phyloP scores from a whole-genome alignment of 208 protist genomes.

The Leptomonas seymouri region DNA sequence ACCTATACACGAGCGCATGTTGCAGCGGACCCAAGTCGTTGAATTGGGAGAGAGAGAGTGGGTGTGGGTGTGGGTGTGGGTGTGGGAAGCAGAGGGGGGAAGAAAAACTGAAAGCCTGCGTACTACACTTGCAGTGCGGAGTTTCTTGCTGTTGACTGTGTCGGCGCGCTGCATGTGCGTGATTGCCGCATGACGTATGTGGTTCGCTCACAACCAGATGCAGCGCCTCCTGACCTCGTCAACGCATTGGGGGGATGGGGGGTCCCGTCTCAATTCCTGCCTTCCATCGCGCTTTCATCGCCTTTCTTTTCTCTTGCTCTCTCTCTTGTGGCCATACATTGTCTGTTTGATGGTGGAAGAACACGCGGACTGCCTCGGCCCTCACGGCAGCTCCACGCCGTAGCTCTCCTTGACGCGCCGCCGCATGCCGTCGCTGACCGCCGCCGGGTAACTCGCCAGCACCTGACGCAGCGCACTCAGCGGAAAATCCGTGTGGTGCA shows the following conservation, averaged over 20 bases:
- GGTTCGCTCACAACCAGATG: no score
- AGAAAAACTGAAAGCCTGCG: no score
- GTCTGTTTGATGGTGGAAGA: neutral
- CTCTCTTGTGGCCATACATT: conserved; percentile 3
- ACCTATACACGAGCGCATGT: neutral
- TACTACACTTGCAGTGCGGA: no score
- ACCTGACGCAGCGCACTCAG: conserved; percentile 36
- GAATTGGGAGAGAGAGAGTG: neutral
- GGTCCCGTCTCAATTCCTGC: no score
- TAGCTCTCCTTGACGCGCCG: conserved; percentile 36
- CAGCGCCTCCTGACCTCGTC: no score
- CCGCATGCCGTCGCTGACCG: conserved; percentile 59
- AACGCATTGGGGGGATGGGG: no score
- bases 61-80: neutral
- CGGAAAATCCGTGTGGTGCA: conserved; percentile 38
- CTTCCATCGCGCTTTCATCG: no score
- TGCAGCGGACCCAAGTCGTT: no score
- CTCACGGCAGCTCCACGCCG: conserved; percentile 7
- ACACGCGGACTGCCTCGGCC: neutral
- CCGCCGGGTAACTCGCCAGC: conserved; percentile 40
- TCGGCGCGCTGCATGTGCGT: no score
- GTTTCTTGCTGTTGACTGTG: no score
- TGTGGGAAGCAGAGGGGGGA: no score
- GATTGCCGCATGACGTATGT: no score
- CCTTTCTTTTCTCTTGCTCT: neutral